A percentile compares a stretch with the other conserved stretches of the same genome.
phyloP scores from a whole-genome alignment of 164 flowering plant genomes.

The Pachysandra terminalis region DNA sequence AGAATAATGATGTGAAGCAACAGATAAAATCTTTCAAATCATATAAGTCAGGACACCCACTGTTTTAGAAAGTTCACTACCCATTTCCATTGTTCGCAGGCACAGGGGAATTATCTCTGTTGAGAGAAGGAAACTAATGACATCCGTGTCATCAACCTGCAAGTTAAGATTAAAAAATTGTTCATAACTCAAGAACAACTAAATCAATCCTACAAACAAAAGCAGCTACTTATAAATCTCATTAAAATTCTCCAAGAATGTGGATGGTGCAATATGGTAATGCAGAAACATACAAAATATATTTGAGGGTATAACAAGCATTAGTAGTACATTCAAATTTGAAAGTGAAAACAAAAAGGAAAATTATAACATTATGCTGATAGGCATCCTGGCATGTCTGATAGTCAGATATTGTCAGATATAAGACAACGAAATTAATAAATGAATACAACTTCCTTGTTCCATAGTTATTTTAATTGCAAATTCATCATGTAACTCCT shows the following conservation, averaged over 20 bases:
- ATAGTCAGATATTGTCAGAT: neutral
- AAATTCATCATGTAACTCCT: too few relatives aligned
- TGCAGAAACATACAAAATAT: too few relatives aligned
- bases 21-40: neutral
- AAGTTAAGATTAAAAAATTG: constrained; percentile 8
- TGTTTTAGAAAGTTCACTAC: constrained; percentile 84
- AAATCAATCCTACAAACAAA: neutral
- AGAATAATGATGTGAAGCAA: neutral
- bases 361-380: too few relatives aligned
- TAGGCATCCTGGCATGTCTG: neutral
- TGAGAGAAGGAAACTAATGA: constrained; percentile 79
- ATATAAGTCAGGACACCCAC: constrained; percentile 36
- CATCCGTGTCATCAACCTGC: constrained; percentile 91
- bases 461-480: too few relatives aligned
- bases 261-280: too few relatives aligned
- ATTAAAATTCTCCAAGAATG: neutral
- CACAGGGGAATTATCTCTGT: constrained; percentile 31
- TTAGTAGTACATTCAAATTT: too few relatives aligned
- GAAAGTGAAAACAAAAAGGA: too few relatives aligned
- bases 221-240: neutral
- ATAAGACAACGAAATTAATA: too few relatives aligned
- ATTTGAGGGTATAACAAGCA: too few relatives aligned
- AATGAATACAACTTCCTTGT: too few relatives aligned
- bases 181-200: neutral
- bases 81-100: constrained; percentile 93